Percentiles rank a stretch among this genome's conserved stretches.
Evolutionary conservation across 257 asterid species (phyloP).

Genomic region (Fraxinus quadrangulata): DNA sequence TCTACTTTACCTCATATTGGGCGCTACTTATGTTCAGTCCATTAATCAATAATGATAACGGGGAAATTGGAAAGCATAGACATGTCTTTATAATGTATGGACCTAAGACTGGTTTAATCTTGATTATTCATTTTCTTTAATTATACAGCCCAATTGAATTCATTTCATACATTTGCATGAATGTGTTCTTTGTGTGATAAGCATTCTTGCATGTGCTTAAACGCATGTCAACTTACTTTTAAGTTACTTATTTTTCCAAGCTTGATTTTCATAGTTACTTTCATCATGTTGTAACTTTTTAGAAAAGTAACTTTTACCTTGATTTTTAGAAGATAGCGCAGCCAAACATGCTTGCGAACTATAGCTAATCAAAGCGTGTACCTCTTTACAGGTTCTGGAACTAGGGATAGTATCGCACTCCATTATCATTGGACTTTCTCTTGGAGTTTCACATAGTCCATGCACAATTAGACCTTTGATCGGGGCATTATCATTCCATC

Average conservation of each 20-base stretch:
- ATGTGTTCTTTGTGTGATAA: background rate
- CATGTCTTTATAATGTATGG: background rate
- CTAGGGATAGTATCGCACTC: slow-evolving; percentile 95
- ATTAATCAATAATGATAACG: background rate
- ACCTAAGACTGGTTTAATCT: background rate
- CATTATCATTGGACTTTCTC: slow-evolving; percentile 81
- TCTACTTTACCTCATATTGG: background rate
- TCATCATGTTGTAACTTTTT: background rate
- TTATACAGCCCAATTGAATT: background rate
- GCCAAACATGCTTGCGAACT: background rate
- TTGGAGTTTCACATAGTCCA: slow-evolving; percentile 90
- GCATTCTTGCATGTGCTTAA: background rate
- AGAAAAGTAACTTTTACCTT: background rate
- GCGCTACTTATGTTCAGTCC: background rate
- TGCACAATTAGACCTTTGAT: slow-evolving; percentile 83
- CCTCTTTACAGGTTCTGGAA: slow-evolving; percentile 66
- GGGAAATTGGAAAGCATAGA: background rate
- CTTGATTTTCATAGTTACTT: background rate
- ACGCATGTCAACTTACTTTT: background rate
- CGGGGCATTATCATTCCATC: slow-evolving; percentile 86
- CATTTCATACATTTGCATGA: background rate
- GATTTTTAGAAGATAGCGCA: background rate
- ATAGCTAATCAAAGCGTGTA: background rate
- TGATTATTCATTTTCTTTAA: background rate
- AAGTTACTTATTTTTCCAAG: background rate